Evolutionary conservation across 768 basidiomycete genomes (phyloP), one percentile per base, ranked within the genome.

Genomic region (Suillus fuscotomentosus): DNA sequence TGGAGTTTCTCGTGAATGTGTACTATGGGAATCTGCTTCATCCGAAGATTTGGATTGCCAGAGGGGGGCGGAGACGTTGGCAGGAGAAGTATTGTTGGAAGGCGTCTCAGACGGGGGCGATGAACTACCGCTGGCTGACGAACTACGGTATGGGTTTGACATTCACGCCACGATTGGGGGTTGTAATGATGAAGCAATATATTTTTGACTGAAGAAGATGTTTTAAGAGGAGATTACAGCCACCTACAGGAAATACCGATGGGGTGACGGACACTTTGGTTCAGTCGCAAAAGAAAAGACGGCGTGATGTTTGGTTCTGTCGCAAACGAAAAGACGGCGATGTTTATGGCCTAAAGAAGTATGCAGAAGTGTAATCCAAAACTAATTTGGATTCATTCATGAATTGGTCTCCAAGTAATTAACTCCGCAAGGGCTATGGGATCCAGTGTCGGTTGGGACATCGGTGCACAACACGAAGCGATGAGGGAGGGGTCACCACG

Each of bases 131-230:
- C 81, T 83, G 51, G 66, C 41, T 36, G 84, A 83, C 51, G 83
- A 78, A 62, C 76, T 78, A 22, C 81, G 79, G 67, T 79, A 80
- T 75, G 77, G 78, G 74, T 82, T 80, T 63, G 84, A 82, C 86
- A 88, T 87, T 60, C 56, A 53, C 48, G 53, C 45, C 59, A 51
- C 51, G 50, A 53, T 31, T 15, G 60, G 61, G 62, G 67, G 48
- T 70, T 68, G 66, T 65, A 67, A 67, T 65, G 60, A 66, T 69
- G 62, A 48, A 66, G 67, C 68, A 70, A 70, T 70, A 71, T 68
- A 68, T 65, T 42, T 63, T 66, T 64, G 56, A 62, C 57, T 63
- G 65, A 63, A 73, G 64, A 68, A 70, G 72, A 62, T 67, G 66
- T 70, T 66, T 71, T 72, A 76, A 75, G 68, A 64, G 66, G 8